Evolutionary conservation across 2,329 filamentous ascomycete species (phyloP).

Genomic region (Triangularia setosa): DNA sequence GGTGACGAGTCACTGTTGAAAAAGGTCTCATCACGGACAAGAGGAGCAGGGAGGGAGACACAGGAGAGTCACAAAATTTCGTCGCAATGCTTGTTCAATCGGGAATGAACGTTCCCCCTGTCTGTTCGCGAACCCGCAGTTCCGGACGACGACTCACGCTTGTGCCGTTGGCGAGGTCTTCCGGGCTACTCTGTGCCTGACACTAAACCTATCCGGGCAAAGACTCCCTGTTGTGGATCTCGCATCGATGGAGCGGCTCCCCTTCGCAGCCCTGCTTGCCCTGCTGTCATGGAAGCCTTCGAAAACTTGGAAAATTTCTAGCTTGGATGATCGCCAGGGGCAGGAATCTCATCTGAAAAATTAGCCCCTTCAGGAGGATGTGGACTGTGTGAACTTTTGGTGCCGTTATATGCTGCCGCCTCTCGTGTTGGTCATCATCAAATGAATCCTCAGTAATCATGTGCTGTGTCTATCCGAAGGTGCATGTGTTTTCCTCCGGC

Average conservation of each 20-base stretch:
- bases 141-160: constrained; percentile 3
- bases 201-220: constrained; percentile 8
- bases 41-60: too few species aligned
- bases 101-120: constrained; percentile 1
- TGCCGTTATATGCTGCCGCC: background rate
- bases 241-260: background rate
- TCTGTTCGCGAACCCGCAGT: constrained; percentile 4
- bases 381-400: background rate
- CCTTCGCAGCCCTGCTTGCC: constrained; percentile 8
- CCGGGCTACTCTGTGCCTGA: constrained; percentile 10
- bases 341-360: background rate
- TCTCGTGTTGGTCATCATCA: background rate
- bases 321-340: background rate
- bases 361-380: background rate
- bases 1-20: background rate
- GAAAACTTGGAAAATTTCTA: constrained; percentile 14
- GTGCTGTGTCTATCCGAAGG: background rate
- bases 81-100: constrained; percentile 5
- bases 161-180: constrained; percentile 8
- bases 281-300: constrained; percentile 13
- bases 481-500: background rate
- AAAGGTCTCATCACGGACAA: too few species aligned
- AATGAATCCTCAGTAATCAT: background rate
- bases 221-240: constrained; percentile 5
- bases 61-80: background rate